Evolutionary conservation across 805 yeast genomes (phyloP).

Genomic region (Teunomyces gatunensis): DNA sequence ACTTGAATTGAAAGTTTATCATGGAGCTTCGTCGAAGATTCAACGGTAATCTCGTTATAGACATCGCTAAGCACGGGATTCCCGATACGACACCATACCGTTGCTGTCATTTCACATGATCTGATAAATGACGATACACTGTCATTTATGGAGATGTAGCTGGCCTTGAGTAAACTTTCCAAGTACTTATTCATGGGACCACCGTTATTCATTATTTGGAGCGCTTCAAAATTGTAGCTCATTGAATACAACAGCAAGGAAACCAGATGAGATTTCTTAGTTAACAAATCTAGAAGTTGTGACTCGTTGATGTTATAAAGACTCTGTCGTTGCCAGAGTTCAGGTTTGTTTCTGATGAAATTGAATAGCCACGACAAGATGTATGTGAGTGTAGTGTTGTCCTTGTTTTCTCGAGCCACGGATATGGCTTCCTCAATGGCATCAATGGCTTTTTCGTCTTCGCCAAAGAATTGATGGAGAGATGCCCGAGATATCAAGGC

Average conservation of each 20-base stretch:
- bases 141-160: conserved; percentile 53
- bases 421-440: conserved; percentile 85
- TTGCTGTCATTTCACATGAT: conserved; percentile 43
- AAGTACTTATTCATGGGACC: conserved; percentile 42
- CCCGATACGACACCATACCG: conserved; percentile 55
- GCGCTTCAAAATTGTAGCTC: conserved; percentile 65
- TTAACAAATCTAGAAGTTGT: conserved; percentile 63
- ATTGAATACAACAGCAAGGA: conserved; percentile 52
- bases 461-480: conserved; percentile 65
- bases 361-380: conserved; percentile 72
- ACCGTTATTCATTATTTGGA: conserved; percentile 53
- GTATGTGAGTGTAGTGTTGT: conserved; percentile 66
- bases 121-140: conserved; percentile 42
- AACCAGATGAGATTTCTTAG: conserved; percentile 50
- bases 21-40: conserved; percentile 30
- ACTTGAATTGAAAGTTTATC: conserved; percentile 41
- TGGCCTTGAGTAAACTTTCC: conserved; percentile 58
- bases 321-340: conserved; percentile 43
- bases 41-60: conserved; percentile 48
- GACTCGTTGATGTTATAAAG: conserved; percentile 54
- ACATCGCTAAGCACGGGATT: conserved; percentile 43
- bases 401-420: conserved; percentile 84
- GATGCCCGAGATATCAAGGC: conserved; percentile 73
- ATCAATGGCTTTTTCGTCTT: conserved; percentile 64
- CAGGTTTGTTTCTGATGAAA: conserved; percentile 67